These are phyloP conservation scores for Sarocladiaceae sp. DNA, from an alignment of 2,329 filamentous ascomycete species.

Conservation along the genomic window DNA sequence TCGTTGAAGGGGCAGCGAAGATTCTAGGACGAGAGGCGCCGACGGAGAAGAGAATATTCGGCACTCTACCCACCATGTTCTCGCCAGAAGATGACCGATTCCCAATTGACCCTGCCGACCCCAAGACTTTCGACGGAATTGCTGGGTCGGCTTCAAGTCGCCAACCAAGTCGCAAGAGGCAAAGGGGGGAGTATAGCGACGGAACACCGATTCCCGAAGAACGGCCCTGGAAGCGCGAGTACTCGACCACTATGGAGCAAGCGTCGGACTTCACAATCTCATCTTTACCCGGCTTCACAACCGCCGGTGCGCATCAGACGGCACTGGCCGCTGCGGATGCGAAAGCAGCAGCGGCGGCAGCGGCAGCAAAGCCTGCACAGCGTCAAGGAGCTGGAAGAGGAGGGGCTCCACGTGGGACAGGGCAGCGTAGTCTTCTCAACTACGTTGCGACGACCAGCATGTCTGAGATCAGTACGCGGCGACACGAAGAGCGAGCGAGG, in stretches of 20 bases:
- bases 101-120: slow-evolving; percentile 54
- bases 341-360: slow-evolving; percentile 16
- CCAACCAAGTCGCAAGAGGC: slow-evolving; percentile 13
- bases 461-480: slow-evolving; percentile 11
- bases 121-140: slow-evolving; percentile 19
- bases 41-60: slow-evolving; percentile 45
- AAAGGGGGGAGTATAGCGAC: slow-evolving; percentile 13
- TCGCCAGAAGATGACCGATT: slow-evolving; percentile 61
- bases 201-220: slow-evolving; percentile 16
- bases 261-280: slow-evolving; percentile 53
- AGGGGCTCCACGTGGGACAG: slow-evolving; percentile 26
- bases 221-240: slow-evolving; percentile 35
- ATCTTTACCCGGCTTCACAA: slow-evolving; percentile 54
- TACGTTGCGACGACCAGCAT: slow-evolving; percentile 25
- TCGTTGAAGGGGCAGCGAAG: slow-evolving; percentile 60
- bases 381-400: slow-evolving; percentile 16
- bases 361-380: slow-evolving; percentile 15
- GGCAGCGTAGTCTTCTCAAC: slow-evolving; percentile 36
- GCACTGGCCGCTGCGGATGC: slow-evolving; percentile 22
- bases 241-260: slow-evolving; percentile 57
- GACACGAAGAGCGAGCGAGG: neutral
- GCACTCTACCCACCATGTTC: slow-evolving; percentile 45
- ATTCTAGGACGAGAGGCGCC: slow-evolving; percentile 64
- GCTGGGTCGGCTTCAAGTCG: slow-evolving; percentile 20
- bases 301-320: slow-evolving; percentile 48